Percentiles rank a stretch among this genome's conserved stretches.
Conservation (phyloP, 371 early-diverging fungal genomes). For the Mucor racemosus region DNA sequence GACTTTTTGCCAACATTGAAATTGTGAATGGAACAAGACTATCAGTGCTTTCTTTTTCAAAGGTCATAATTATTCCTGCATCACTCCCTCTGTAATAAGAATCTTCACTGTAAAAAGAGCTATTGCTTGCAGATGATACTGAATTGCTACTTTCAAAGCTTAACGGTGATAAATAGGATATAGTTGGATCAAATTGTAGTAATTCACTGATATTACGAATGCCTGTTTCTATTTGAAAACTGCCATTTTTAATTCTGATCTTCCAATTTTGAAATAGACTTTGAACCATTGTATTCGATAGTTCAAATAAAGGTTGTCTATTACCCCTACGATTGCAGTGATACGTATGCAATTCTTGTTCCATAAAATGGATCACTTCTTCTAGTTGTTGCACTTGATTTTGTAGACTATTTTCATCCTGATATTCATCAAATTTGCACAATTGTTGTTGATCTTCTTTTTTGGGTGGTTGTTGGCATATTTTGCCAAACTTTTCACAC, state of each 20-base stretch:
- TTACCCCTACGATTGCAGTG: constrained; percentile 8
- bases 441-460: neutral
- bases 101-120: no score
- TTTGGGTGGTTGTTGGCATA: constrained; percentile 10
- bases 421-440: neutral
- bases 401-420: neutral
- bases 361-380: neutral
- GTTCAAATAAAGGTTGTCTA: no score
- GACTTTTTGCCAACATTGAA: neutral
- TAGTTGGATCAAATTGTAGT: no score
- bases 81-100: no score
- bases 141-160: no score
- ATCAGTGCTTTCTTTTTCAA: neutral
- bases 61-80: neutral
- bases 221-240: no score
- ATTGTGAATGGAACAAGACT: constrained; percentile 5
- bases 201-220: no score
- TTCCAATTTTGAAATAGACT: no score
- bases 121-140: neutral
- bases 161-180: no score
- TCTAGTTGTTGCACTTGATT: constrained; percentile 10
- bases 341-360: constrained; percentile 8
- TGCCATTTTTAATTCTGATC: no score
- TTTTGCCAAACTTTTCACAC: constrained; percentile 15
- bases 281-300: no score